phyloP scores from a whole-genome alignment of 768 basidiomycete genomes.

The Rhodotorula graminis region DNA sequence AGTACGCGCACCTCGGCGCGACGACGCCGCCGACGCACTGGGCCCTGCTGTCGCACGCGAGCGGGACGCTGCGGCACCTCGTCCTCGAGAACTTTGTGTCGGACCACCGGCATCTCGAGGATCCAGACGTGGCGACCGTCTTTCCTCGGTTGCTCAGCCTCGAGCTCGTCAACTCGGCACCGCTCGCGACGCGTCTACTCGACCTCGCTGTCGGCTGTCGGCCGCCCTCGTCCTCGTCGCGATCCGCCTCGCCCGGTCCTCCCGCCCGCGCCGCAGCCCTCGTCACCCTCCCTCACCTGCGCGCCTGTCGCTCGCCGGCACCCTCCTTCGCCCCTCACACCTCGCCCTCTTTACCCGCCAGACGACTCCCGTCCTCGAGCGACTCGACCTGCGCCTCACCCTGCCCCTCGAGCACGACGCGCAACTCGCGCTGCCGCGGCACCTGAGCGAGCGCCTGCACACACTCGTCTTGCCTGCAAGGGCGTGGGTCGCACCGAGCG shows the following conservation, averaged over 20 bases:
- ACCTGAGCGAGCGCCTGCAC: background rate
- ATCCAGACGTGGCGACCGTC: background rate
- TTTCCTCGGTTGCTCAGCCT: background rate
- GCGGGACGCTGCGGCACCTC: background rate
- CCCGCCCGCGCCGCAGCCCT: background rate
- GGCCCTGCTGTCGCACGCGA: conserved; percentile 8
- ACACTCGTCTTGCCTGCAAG: background rate
- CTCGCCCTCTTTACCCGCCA: background rate
- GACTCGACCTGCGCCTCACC: background rate
- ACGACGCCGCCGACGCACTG: conserved; percentile 12
- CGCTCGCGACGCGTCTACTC: conserved; percentile 8
- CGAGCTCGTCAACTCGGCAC: background rate
- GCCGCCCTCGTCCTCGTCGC: too few relatives aligned
- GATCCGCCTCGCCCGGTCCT: background rate
- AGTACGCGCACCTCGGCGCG: background rate
- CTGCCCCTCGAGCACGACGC: too few relatives aligned
- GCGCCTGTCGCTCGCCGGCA: background rate
- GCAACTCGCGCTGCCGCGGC: background rate
- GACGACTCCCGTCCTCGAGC: background rate
- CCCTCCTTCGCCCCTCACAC: background rate
- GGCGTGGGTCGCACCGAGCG: background rate
- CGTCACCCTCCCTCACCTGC: background rate
- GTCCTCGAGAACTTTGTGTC: background rate
- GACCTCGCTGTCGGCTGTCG: conserved; percentile 3
- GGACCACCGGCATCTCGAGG: background rate